phyloP scores from a whole-genome alignment of 352 stramenopile genomes.

The Phytophthora meadii region DNA sequence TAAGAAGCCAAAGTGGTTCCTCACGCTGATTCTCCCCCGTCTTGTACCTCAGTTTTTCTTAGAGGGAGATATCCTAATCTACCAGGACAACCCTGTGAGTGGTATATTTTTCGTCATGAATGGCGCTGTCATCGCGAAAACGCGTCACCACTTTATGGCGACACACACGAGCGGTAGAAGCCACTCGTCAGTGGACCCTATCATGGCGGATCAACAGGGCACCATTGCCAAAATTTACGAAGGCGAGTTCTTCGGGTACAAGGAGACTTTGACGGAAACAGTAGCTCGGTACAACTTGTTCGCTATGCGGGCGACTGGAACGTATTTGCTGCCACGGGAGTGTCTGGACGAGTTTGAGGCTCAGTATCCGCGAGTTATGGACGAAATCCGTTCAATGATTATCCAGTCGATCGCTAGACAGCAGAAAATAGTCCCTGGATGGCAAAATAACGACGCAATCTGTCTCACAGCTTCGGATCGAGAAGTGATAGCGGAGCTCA shows the following conservation, averaged over 20 bases:
- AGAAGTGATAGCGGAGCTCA: slow-evolving; percentile 46
- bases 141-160: slow-evolving; percentile 13
- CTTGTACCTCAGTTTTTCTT: slow-evolving; percentile 78
- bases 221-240: slow-evolving; percentile 76
- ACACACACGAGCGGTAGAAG: slow-evolving; percentile 14
- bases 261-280: slow-evolving; percentile 67
- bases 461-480: slow-evolving; percentile 56
- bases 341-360: slow-evolving; percentile 61
- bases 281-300: slow-evolving; percentile 77
- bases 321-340: slow-evolving; percentile 69
- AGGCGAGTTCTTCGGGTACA: slow-evolving; percentile 84
- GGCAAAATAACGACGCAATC: slow-evolving; percentile 79
- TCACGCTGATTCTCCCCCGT: slow-evolving; percentile 70
- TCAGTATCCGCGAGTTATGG: slow-evolving; percentile 64
- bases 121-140: slow-evolving; percentile 62
- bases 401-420: slow-evolving; percentile 81
- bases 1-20: slow-evolving; percentile 87
- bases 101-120: slow-evolving; percentile 84
- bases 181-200: slow-evolving; percentile 24
- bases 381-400: slow-evolving; percentile 74
- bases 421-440: slow-evolving; percentile 72
- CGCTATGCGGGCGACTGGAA: slow-evolving; percentile 60
- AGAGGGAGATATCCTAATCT: slow-evolving; percentile 73
- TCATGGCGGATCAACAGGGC: slow-evolving; percentile 32
- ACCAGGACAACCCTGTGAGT: slow-evolving; percentile 70